Conservation (phyloP, 2,329 filamentous ascomycete species). For the Hypoxylon sp. region DNA sequence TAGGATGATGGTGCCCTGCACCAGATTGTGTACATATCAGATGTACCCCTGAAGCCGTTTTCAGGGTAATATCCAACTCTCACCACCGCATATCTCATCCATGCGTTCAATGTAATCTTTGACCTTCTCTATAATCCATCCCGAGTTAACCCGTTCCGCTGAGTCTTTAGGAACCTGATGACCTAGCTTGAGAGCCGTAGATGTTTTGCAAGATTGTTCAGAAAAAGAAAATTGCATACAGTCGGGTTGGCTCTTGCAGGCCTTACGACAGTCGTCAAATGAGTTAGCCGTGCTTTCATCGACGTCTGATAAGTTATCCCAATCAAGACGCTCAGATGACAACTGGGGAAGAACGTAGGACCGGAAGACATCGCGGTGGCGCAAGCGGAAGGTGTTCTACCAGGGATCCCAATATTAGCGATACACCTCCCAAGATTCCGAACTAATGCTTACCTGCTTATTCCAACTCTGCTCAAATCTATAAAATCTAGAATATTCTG, state of each 20-base stretch:
- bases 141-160: slow-evolving; percentile 47
- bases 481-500: slow-evolving; percentile 60
- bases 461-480: slow-evolving; percentile 61
- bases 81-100: slow-evolving; percentile 46
- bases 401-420: slow-evolving; percentile 16
- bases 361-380: slow-evolving; percentile 53
- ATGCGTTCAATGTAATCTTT: slow-evolving; percentile 49
- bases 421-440: neutral
- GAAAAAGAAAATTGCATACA: slow-evolving; percentile 54
- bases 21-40: neutral
- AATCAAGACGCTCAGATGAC: slow-evolving; percentile 45
- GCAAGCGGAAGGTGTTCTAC: slow-evolving; percentile 49
- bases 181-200: slow-evolving; percentile 49
- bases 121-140: slow-evolving; percentile 54
- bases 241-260: slow-evolving; percentile 47
- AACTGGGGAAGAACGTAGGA: slow-evolving; percentile 50
- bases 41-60: slow-evolving; percentile 1
- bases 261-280: slow-evolving; percentile 48
- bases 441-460: slow-evolving; percentile 46
- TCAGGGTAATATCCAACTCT: slow-evolving; percentile 49
- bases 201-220: slow-evolving; percentile 50
- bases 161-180: slow-evolving; percentile 34
- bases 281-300: slow-evolving; percentile 45
- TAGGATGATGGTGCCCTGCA: neutral
- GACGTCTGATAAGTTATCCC: slow-evolving; percentile 54